These are phyloP conservation scores for Tetrapisispora nanseiensis DNA, from an alignment of 805 yeast species.

Conservation along the genomic window DNA sequence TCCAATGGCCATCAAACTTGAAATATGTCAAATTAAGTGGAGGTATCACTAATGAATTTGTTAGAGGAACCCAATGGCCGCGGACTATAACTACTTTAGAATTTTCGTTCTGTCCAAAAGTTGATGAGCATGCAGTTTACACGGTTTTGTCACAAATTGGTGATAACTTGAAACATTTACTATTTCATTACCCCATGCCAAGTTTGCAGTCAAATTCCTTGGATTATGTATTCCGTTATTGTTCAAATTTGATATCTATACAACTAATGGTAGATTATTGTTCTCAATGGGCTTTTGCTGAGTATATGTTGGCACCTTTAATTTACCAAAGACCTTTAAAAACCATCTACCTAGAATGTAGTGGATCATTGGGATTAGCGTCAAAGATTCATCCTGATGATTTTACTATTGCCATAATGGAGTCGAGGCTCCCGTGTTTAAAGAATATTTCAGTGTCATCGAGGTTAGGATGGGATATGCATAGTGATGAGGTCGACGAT, in stretches of 20 bases:
- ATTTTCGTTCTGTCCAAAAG: conserved; percentile 78
- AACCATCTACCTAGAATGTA: conserved; percentile 62
- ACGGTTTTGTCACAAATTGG: conserved; percentile 58
- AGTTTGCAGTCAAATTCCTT: conserved; percentile 56
- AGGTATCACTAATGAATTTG: conserved; percentile 76
- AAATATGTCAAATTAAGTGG: conserved; percentile 74
- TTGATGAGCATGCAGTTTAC: conserved; percentile 57
- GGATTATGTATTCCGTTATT: conserved; percentile 62
- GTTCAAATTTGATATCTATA: conserved; percentile 59
- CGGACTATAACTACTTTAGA: conserved; percentile 57
- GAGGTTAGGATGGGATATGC: conserved; percentile 78
- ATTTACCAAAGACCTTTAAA: conserved; percentile 33
- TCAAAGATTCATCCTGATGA: conserved; percentile 82
- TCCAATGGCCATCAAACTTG: conserved; percentile 71
- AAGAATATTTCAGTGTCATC: conserved; percentile 57
- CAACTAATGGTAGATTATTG: conserved; percentile 74
- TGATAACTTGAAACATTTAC: conserved; percentile 46
- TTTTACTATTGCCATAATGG: conserved; percentile 72
- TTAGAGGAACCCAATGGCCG: conserved; percentile 65
- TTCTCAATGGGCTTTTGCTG: conserved; percentile 41
- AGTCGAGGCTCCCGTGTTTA: conserved; percentile 62
- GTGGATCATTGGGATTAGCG: conserved; percentile 80
- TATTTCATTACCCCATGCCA: conserved; percentile 85
- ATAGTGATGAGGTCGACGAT: conserved; percentile 49
- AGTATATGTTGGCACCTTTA: conserved; percentile 33